These are phyloP conservation scores for Yarrowia divulgata DNA, from an alignment of 805 yeast species.

Conservation along the genomic window DNA sequence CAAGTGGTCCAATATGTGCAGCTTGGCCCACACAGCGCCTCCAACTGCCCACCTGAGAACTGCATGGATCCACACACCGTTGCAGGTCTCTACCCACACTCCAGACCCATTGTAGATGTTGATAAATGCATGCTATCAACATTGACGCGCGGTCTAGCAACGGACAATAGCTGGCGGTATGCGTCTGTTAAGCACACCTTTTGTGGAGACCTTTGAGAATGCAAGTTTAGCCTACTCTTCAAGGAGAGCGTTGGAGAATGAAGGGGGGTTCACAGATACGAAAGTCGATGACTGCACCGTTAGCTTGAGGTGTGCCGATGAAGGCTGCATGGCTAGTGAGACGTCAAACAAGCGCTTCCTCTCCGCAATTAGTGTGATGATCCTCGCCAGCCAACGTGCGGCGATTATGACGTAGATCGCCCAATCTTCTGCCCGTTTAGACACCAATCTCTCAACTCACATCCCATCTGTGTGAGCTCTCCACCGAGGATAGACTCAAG, in stretches of 20 bases:
- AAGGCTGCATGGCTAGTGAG: too few species aligned
- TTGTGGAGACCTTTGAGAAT: neutral
- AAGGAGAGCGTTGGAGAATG: too few species aligned
- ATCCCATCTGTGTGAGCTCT: neutral
- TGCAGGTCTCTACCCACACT: neutral
- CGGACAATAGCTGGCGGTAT: too few species aligned
- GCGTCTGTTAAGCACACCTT: neutral
- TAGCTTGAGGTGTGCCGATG: too few species aligned
- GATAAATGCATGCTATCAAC: too few species aligned
- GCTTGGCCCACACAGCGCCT: too few species aligned
- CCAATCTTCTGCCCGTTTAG: neutral
- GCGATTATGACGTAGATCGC: conserved; percentile 4
- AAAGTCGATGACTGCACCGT: too few species aligned
- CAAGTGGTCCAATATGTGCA: too few species aligned
- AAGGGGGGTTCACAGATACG: too few species aligned
- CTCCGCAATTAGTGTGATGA: neutral
- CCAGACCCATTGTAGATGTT: too few species aligned
- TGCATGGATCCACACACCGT: neutral
- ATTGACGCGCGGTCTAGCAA: too few species aligned
- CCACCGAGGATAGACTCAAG: neutral
- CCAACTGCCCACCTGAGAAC: neutral
- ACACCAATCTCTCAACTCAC: conserved; percentile 2
- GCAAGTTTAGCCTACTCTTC: neutral
- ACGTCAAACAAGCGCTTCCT: too few species aligned
- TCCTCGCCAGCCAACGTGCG: conserved; percentile 14